These are phyloP conservation scores for Microdochium nivale DNA, from an alignment of 2,329 filamentous ascomycete genomes.

Conservation along the genomic window DNA sequence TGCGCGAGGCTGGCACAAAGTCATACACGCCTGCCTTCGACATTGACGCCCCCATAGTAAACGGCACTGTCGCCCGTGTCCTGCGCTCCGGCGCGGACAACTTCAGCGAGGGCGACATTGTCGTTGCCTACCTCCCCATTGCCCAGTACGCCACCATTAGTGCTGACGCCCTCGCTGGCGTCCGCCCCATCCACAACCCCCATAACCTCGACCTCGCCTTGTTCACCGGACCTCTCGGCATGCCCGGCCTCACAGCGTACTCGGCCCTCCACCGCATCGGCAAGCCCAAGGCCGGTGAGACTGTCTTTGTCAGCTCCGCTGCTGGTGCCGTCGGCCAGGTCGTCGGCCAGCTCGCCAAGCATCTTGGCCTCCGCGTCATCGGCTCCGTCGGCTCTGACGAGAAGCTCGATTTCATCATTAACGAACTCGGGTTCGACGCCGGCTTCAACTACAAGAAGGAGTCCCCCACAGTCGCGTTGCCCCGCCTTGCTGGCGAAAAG, in stretches of 20 bases:
- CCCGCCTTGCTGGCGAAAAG: constrained; percentile 53
- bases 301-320: constrained; percentile 68
- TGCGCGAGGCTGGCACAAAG: constrained; percentile 49
- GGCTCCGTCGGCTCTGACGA: constrained; percentile 69
- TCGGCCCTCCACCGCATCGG: constrained; percentile 68
- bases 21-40: constrained; percentile 54
- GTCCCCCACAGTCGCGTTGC: constrained; percentile 53
- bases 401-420: constrained; percentile 63
- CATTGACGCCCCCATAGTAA: constrained; percentile 52
- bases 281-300: constrained; percentile 67
- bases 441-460: constrained; percentile 81
- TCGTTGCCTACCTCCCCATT: constrained; percentile 42
- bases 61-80: constrained; percentile 51
- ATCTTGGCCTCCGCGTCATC: constrained; percentile 65
- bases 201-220: constrained; percentile 49
- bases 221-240: constrained; percentile 64
- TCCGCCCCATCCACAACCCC: constrained; percentile 54
- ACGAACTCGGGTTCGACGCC: constrained; percentile 61
- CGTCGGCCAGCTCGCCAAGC: constrained; percentile 69
- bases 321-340: constrained; percentile 68
- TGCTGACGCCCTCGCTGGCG: constrained; percentile 25
- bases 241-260: constrained; percentile 72
- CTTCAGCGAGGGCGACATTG: constrained; percentile 55
- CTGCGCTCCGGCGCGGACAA: constrained; percentile 53
- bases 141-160: constrained; percentile 55